phyloP scores from a whole-genome alignment of 768 basidiomycete species.

The Auriscalpium vulgare region DNA sequence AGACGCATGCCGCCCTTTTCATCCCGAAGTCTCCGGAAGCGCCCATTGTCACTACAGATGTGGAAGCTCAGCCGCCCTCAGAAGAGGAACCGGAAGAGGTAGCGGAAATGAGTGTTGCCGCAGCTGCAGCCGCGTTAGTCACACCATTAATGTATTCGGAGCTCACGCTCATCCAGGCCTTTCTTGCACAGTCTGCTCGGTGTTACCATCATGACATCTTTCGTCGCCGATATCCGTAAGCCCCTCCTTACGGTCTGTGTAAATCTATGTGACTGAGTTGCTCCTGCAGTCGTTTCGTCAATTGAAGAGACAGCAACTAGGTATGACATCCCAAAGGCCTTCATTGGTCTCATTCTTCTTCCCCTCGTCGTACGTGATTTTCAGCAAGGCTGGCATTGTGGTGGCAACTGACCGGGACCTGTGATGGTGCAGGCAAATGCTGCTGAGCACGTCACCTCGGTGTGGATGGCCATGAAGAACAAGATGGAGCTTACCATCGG shows the following conservation, averaged over 20 bases:
- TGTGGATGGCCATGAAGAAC: constrained; percentile 84
- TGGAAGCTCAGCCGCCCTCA: constrained; percentile 1
- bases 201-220: constrained; percentile 76
- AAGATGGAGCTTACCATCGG: constrained; percentile 71
- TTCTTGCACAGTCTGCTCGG: constrained; percentile 48
- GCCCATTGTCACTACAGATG: no score
- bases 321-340: constrained; percentile 74
- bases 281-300: constrained; percentile 65
- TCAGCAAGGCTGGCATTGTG: neutral
- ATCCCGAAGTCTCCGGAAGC: constrained; percentile 11
- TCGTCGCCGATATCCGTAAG: constrained; percentile 83
- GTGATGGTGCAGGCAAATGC: constrained; percentile 57
- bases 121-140: constrained; percentile 49
- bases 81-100: constrained; percentile 27
- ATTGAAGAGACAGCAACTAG: constrained; percentile 86
- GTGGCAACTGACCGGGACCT: neutral
- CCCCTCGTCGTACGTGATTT: constrained; percentile 66
- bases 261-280: neutral
- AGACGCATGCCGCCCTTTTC: constrained; percentile 64
- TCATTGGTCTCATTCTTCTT: constrained; percentile 81
- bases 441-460: constrained; percentile 78
- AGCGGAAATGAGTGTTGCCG: constrained; percentile 59
- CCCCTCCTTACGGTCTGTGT: constrained; percentile 12
- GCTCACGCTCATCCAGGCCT: neutral
- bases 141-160: neutral